Base-by-base conservation (phyloP, 495 filamentous ascomycete species). In the Neurospora sublineolata region DNA sequence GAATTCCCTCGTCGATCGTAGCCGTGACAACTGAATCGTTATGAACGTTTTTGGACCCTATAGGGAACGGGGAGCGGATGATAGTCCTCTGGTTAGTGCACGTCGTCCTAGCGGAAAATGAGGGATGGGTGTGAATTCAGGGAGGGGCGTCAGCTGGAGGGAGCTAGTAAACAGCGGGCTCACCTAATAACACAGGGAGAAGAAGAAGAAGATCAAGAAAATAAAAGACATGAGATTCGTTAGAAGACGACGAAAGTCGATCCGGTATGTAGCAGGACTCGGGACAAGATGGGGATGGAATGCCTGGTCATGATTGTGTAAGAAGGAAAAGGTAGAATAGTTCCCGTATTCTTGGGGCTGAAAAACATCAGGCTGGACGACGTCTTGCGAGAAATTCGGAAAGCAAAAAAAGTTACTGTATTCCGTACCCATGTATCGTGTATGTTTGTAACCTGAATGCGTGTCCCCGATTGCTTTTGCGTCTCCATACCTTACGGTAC, bases 341-440 rank as follows among this genome's bases (percentile, higher is more conserved):
- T 6, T 69, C n/a, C 67, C 7, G 36, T 69, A 23, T 58, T 33
- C 7, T 33, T 64, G 52, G 52, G 52, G 52, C 52, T 64, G 52
- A 64, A 64, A 60, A 64, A 64, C 52, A 64, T 33, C 52, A 64
- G 52, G 52, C 52, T 64, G 14, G 52, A 68, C 52, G 30, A 68
- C 67, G 70, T 27, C 30, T 44, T 40, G 68, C 38, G 68, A 70
- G 68, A 44, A 44, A 42, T 44, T 70, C 38, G 68, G 68, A 70
- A 70, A 44, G 36, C 38, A 40, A 70, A 70, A 60, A 70, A 70
- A 70, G 23, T 70, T 40, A 46, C 70, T 60, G 72, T 72, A 64
- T 33, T 64, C 5, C 46, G 46, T 58, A 58, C 46, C 46, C 14
- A 58, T 27, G 52, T 64, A 64, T 64, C 52, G 52, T 33, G 52